Evolutionary conservation across 129 eudicot genomes (phyloP).

Genomic region (Centella asiatica): DNA sequence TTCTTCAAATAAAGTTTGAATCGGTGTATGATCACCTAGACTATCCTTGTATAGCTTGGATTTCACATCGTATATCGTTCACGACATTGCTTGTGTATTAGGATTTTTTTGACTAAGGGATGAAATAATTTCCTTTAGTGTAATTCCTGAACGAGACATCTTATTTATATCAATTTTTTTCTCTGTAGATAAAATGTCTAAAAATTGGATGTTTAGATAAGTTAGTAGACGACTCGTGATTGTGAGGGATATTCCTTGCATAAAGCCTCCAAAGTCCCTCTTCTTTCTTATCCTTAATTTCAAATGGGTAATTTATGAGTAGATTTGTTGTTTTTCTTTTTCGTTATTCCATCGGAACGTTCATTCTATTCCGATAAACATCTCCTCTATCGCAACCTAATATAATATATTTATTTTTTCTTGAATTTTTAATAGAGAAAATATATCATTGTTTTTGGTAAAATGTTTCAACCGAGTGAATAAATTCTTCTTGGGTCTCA

Average conservation of each 20-base stretch:
- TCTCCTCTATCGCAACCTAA: not conserved
- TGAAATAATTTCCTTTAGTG: not conserved
- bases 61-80: not conserved
- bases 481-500: too few species aligned
- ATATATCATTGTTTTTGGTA: not conserved
- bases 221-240: not conserved
- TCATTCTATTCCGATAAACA: not conserved
- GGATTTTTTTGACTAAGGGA: not conserved
- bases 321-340: not conserved
- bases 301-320: not conserved
- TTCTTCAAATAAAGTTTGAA: constrained; percentile 17
- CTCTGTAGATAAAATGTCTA: not conserved
- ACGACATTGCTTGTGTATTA: not conserved
- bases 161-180: not conserved
- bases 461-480: too few species aligned
- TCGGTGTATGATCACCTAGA: not conserved
- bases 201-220: not conserved
- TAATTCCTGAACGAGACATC: not conserved
- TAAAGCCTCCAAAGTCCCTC: not conserved
- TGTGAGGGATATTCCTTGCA: not conserved
- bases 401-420: not conserved
- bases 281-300: not conserved
- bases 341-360: not conserved
- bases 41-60: not conserved
- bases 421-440: not conserved